Conservation (phyloP, 2,329 filamentous ascomycete genomes). For the Chaetomiaceae sp. region DNA sequence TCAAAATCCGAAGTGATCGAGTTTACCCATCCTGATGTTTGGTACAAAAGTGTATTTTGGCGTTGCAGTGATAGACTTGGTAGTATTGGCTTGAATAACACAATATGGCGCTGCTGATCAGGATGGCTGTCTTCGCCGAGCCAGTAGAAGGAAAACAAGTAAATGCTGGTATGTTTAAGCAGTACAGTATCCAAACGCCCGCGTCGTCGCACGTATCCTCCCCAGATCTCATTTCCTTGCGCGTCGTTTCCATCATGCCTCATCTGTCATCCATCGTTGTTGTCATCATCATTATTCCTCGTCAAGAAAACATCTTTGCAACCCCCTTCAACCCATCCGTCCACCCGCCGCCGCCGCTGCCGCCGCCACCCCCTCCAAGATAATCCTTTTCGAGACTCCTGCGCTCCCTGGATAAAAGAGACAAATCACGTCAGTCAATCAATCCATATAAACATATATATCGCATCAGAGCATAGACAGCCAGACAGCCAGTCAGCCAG, state of each 20-base stretch:
- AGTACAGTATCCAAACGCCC: too few relatives aligned
- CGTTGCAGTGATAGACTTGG: conserved; percentile 21
- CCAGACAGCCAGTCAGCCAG: too few relatives aligned
- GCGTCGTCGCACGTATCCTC: background rate
- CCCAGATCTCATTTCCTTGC: too few relatives aligned
- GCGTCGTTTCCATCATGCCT: too few relatives aligned
- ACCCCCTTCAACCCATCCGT: conserved; percentile 28
- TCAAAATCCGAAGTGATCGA: conserved; percentile 4
- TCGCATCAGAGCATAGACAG: background rate
- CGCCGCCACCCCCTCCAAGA: conserved; percentile 20
- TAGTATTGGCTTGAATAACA: conserved; percentile 14
- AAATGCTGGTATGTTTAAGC: too few relatives aligned
- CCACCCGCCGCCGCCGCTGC: conserved; percentile 22
- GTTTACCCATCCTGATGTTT: background rate
- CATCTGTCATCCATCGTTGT: background rate
- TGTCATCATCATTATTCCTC: background rate
- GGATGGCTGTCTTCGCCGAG: too few relatives aligned
- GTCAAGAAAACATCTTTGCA: conserved; percentile 26
- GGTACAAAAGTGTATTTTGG: conserved; percentile 1
- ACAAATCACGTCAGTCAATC: background rate
- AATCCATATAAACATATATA: background rate
- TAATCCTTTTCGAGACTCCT: conserved; percentile 32
- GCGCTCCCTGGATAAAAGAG: conserved; percentile 16
- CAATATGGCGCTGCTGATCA: background rate
- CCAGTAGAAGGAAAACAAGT: too few relatives aligned